phyloP scores from a whole-genome alignment of 768 basidiomycete genomes.

The Psilocybe cyanescens region DNA sequence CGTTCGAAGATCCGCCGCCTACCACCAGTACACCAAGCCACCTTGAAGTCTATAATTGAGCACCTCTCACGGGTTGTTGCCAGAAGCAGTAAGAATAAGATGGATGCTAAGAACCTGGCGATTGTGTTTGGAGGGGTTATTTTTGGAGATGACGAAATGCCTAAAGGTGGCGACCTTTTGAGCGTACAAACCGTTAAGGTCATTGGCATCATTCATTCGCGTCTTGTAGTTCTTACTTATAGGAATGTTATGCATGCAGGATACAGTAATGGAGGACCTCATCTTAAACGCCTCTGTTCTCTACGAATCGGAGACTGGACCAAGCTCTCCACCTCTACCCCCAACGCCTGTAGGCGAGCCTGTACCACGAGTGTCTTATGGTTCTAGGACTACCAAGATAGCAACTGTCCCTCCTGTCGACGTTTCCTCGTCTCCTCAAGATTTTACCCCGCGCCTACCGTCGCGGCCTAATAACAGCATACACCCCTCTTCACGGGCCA shows the following conservation, averaged over 20 bases:
- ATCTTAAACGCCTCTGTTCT: slow-evolving; percentile 71
- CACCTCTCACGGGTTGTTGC: slow-evolving; percentile 78
- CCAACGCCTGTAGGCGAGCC: slow-evolving; percentile 73
- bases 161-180: slow-evolving; percentile 76
- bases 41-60: slow-evolving; percentile 79
- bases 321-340: slow-evolving; percentile 70
- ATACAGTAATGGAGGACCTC: slow-evolving; percentile 80
- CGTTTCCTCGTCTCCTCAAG: slow-evolving; percentile 44
- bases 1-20: slow-evolving; percentile 87
- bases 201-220: background rate
- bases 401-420: slow-evolving; percentile 47
- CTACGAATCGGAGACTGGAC: slow-evolving; percentile 59
- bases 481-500: slow-evolving; percentile 71
- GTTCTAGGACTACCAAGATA: slow-evolving; percentile 73
- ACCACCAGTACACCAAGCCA: slow-evolving; percentile 83
- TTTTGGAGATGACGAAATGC: slow-evolving; percentile 91
- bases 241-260: slow-evolving; percentile 25
- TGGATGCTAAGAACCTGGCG: slow-evolving; percentile 91
- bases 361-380: slow-evolving; percentile 59
- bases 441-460: slow-evolving; percentile 77
- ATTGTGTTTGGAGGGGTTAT: slow-evolving; percentile 90
- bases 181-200: slow-evolving; percentile 82
- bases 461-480: slow-evolving; percentile 73
- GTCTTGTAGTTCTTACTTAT: background rate
- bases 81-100: slow-evolving; percentile 79